Base-by-base conservation (phyloP, 768 basidiomycete species). In the Sarcodon aspratus region DNA sequence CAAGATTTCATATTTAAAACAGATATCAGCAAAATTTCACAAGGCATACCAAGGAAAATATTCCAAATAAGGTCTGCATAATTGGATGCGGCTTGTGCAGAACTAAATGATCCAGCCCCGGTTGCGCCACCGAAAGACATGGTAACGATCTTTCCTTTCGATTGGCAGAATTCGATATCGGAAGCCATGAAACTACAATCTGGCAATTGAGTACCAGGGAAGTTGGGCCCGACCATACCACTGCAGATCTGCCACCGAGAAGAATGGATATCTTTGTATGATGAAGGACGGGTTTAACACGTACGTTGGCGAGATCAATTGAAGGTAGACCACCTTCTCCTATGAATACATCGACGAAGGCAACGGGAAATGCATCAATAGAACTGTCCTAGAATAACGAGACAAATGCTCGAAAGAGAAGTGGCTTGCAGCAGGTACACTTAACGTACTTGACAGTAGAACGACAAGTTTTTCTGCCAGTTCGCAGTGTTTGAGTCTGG, bases 91-190 rank as follows among this genome's bases (percentile, higher is more conserved):
- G 83, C 74, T 2, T 67, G 61, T 49, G 78, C 80, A 43, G 73
- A 76, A 37, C 69, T 57, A 58, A 86, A 86, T 6, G 75, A 75
- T 15, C 73, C 78, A 15, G 73, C 69, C 13, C 82, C 84, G 2
- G 75, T 75, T 3, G 78, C 79, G 18, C 65, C 63, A 27, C 65
- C 64, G 12, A 70, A 57, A 46, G 62, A 64, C 38, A 70, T 53
- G 11, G 69, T 69, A 47, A 70, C 62, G 33, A 68, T 65, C 57
- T 66, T 66, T 51, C 64, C 64, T 46, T 59, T 62, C 35, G 59
- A 54, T 61, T 87, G 85, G 61, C 85, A 86, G 33, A 72, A 66
- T 52, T 71, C 53, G 54, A 88, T 86, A 52, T 79, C 77, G 6
- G 73, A 54, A 1, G 80, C 80, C 36, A 87, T 65, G 51, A 72